phyloP scores from a whole-genome alignment of 371 early-diverging fungal genomes.

The Zychaea mexicana region DNA sequence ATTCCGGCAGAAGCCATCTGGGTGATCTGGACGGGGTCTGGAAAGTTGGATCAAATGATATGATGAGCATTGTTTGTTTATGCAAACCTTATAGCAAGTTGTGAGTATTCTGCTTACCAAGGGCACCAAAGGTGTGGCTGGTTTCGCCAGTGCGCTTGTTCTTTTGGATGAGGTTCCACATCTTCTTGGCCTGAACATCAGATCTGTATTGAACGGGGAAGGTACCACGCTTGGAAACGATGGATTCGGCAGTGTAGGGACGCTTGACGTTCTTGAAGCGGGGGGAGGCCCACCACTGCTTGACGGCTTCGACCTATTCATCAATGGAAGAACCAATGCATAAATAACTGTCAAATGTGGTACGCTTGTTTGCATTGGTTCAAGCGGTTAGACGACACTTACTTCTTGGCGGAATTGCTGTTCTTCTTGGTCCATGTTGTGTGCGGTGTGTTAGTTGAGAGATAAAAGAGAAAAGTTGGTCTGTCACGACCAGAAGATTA shows the following conservation, averaged over 20 bases:
- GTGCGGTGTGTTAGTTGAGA: background rate
- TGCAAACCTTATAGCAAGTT: no score
- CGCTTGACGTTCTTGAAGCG: conserved; percentile 88
- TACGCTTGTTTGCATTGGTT: background rate
- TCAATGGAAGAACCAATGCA: no score
- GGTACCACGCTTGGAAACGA: conserved; percentile 91
- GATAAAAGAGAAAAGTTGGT: background rate
- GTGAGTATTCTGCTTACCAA: conserved; percentile 43
- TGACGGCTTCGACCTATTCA: conserved; percentile 75
- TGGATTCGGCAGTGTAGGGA: conserved; percentile 90
- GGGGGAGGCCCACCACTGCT: conserved; percentile 86
- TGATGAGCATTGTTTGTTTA: background rate
- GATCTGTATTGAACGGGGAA: conserved; percentile 79
- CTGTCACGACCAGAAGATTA: background rate
- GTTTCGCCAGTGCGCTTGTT: conserved; percentile 82
- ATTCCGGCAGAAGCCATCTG: conserved; percentile 96
- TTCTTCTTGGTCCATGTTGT: conserved; percentile 16
- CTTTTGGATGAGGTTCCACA: conserved; percentile 81
- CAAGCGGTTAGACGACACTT: background rate
- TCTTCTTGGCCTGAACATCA: conserved; percentile 90
- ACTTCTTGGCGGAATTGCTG: conserved; percentile 16
- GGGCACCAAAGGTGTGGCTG: conserved; percentile 92
- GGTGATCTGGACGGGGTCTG: conserved; percentile 93
- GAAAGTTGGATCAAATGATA: no score
- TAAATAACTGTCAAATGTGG: background rate